phyloP scores from a whole-genome alignment of 352 stramenopile genomes.

The Phytophthora pini region DNA sequence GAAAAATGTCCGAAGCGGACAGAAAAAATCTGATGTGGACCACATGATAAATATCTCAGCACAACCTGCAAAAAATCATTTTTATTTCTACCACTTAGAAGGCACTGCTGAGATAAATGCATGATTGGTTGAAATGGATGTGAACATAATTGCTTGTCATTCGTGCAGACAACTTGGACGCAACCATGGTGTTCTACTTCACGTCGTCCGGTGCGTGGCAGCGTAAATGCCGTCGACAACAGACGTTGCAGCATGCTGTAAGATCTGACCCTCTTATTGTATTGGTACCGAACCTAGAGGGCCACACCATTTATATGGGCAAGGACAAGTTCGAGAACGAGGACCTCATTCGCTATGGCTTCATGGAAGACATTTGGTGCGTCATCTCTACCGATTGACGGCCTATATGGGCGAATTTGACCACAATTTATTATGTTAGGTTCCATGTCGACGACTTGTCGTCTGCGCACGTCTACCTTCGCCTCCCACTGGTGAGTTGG shows the following conservation, averaged over 20 bases:
- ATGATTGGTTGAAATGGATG: conserved; percentile 29
- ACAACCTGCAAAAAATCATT: not conserved
- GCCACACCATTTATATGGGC: conserved; percentile 97
- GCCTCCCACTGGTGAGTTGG: conserved; percentile 82
- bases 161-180: conserved; percentile 4
- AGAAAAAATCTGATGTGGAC: conserved; percentile 13
- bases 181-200: conserved; percentile 83
- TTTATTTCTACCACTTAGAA: conserved; percentile 9
- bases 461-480: conserved; percentile 98
- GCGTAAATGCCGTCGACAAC: not conserved
- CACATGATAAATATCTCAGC: not conserved
- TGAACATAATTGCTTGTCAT: not conserved
- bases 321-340: conserved; percentile 99
- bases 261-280: not conserved
- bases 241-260: not conserved
- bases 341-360: conserved; percentile 98
- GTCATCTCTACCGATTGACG: not conserved
- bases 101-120: not conserved
- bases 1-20: conserved; percentile 8
- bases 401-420: not conserved
- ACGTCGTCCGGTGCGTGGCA: conserved; percentile 72
- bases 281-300: conserved; percentile 47
- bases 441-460: conserved; percentile 99
- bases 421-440: conserved; percentile 34
- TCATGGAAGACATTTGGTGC: conserved; percentile 95